Percentiles rank a stretch among this genome's conserved stretches.
phyloP scores from a whole-genome alignment of 75 land plant genomes.

The Pseudotsuga menziesii region DNA sequence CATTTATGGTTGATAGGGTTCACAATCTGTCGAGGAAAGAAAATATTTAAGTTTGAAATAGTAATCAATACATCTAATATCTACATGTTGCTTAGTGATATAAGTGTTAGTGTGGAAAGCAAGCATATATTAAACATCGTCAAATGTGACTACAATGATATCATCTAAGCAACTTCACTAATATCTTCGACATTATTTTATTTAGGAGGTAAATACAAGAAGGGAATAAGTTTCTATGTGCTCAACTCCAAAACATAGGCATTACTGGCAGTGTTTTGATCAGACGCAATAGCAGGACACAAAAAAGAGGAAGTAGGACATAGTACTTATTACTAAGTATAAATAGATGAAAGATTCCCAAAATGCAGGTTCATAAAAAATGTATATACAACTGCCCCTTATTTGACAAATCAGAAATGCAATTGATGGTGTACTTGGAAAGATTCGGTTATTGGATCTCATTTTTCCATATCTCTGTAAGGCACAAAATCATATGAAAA shows the following conservation, averaged over 20 bases:
- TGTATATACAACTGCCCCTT: neutral
- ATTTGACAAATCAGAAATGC: too few species aligned
- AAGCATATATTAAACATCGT: neutral
- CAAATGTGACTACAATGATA: neutral
- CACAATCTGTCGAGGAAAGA: neutral
- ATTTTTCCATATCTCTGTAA: neutral
- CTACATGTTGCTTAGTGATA: neutral
- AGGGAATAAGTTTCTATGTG: too few species aligned
- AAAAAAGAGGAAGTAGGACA: neutral
- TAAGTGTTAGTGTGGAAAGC: neutral
- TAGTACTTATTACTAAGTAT: neutral
- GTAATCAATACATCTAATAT: neutral
- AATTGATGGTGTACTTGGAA: too few species aligned
- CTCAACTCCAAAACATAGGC: neutral
- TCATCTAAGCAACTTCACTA: neutral
- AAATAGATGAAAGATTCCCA: neutral
- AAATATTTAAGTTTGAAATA: neutral
- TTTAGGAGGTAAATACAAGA: too few species aligned
- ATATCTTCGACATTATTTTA: too few species aligned
- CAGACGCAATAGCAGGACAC: neutral
- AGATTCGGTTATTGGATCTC: too few species aligned
- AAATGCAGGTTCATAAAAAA: neutral
- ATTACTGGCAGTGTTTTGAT: neutral
- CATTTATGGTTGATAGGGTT: neutral
- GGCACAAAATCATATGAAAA: neutral